A percentile compares a stretch with the other conserved stretches of the same genome.
Evolutionary conservation across 176 grass and related monocot genomes (phyloP).

Genomic region (Aegilops umbellulata): DNA sequence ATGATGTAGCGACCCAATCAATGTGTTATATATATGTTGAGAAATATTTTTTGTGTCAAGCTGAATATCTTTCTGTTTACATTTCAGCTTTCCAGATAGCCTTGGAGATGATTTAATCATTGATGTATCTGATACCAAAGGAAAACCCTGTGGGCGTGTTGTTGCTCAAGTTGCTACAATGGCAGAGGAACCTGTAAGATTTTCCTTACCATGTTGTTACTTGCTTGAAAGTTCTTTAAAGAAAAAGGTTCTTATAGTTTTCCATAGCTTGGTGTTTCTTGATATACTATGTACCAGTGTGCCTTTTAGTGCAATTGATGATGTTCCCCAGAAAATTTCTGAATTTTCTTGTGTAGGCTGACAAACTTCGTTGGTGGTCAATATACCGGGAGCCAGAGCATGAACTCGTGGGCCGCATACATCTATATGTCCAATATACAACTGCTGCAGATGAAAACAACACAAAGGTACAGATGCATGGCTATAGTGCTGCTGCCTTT

Average conservation of each 20-base stretch:
- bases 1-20: neutral
- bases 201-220: conserved; percentile 25
- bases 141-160: conserved; percentile 73
- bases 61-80: conserved; percentile 24
- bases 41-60: neutral
- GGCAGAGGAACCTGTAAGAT: conserved; percentile 82
- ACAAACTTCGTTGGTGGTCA: conserved; percentile 96
- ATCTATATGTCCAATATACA: conserved; percentile 75
- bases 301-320: neutral
- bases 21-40: neutral
- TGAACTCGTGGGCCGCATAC: conserved; percentile 89
- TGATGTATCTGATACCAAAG: conserved; percentile 91
- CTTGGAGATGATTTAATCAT: conserved; percentile 94
- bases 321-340: conserved; percentile 21
- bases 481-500: conserved; percentile 1
- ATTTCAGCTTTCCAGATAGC: conserved; percentile 99
- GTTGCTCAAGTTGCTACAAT: conserved; percentile 89
- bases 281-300: neutral
- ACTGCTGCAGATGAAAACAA: conserved; percentile 84
- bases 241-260: conserved; percentile 2
- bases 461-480: conserved; percentile 68
- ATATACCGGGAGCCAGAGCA: conserved; percentile 88
- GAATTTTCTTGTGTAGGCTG: conserved; percentile 52
- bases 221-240: conserved; percentile 14
- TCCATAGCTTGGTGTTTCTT: conserved; percentile 1